Evolutionary conservation across 208 protist species (phyloP), one percentile per base, ranked within the genome.

Genomic region (Crithidia acanthocephali): DNA sequence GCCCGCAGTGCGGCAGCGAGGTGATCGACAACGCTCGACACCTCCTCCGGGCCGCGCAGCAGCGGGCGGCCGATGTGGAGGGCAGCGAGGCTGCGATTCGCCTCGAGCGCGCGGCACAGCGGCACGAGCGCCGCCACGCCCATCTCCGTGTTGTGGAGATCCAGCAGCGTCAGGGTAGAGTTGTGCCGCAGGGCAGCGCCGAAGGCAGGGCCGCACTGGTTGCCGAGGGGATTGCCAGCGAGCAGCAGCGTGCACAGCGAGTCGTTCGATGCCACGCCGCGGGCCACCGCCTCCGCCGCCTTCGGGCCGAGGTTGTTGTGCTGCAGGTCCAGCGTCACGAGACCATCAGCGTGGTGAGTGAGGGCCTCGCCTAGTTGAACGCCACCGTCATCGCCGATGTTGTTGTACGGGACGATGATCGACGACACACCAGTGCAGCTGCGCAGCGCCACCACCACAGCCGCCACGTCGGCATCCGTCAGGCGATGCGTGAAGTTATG

Each of bases 21-120:
- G 72, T 93, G 87, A 37, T 90, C 74, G 28, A 90, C 76, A n/a
- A 84, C 87, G 76, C 83, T 90, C 37, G 74, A 66, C 27, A 91
- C 75, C 53, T 95, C 90, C 20, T 87, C 80, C 0, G 83, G 85
- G 20, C 82, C 83, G 8, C 45, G 63, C 48, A 93, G 67, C 33
- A 90, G 79, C 28, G 87, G 90, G 32, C 86, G 77, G 32, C 85
- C 85, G 15, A 95, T 74, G 68, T 90, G 83, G 10, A 95, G 73
- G 5, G 81, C 76, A 11, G 74, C 48, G 11, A 95, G 84, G 25
- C 72, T 69, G 13, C 32, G 68, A 62, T 92, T 90, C 7, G 59
- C 60, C 33, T 59, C 73, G 20, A 93, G 74, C 0, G 81, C 59
- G 7, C 66, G 62, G 44, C 60, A 61, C 32, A 95, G 68, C 15